These are phyloP conservation scores for Solanum stenotomum DNA, from an alignment of 257 asterid species.

Conservation along the genomic window DNA sequence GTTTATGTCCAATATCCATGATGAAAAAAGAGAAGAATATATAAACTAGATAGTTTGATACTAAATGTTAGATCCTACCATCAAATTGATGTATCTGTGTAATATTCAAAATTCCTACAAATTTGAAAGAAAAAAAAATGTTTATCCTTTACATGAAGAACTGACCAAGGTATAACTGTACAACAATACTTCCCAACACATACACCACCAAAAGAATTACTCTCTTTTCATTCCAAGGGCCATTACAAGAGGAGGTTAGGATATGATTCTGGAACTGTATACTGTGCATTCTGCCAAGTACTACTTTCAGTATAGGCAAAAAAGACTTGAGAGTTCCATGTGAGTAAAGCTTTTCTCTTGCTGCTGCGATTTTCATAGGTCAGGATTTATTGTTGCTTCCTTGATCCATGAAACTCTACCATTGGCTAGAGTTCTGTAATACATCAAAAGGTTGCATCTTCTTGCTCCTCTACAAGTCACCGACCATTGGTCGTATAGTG, in stretches of 20 bases:
- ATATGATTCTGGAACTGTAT: neutral
- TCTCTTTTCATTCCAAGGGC: neutral
- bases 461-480: constrained; percentile 15
- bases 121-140: constrained; percentile 1
- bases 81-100: neutral
- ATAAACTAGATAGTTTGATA: neutral
- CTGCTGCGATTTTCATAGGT: neutral
- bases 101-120: neutral
- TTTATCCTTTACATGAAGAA: constrained; percentile 11
- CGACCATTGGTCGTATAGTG: constrained; percentile 37
- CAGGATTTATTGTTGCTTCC: neutral
- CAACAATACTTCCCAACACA: constrained; percentile 17
- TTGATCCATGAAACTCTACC: neutral
- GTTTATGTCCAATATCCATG: neutral
- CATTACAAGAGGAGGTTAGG: neutral
- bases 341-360: neutral
- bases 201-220: constrained; percentile 9
- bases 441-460: neutral
- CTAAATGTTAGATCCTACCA: neutral
- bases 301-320: neutral
- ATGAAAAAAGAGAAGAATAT: neutral
- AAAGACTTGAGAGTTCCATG: neutral
- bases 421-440: neutral
- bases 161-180: constrained; percentile 25
- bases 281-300: neutral